Base-by-base conservation (phyloP, 2,329 filamentous ascomycete species). In the Neodidymelliopsis sp. region DNA sequence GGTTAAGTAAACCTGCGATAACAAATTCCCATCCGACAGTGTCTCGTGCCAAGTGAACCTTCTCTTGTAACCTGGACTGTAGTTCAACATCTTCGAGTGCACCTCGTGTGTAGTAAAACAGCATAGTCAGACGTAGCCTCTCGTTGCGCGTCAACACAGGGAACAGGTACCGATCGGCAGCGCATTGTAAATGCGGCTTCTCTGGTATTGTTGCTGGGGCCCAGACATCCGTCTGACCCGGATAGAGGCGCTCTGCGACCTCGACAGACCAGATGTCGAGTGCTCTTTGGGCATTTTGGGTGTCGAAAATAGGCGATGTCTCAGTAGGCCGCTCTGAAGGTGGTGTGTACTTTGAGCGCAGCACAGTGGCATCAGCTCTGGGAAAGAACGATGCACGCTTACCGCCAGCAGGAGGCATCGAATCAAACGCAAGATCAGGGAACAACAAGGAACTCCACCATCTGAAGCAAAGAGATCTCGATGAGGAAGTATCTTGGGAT, bases 21-120 rank as follows among this genome's bases (percentile, higher is more conserved):
- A 70, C 76, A 43, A 72, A 76, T 7, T 79, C 77, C 77, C 77
- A 79, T 6, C 69, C 75, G 4, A 74, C 70, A 1, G 72, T 72
- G 16, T 78, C 71, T 18, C 72, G 64, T 0, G 73, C 75, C 2
- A 79, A 60, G 12, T 67, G 60, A 0, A 75, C 67, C 49, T 78
- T 78, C 19, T 77, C 74, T 19, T 77, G 75, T 3, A 79, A 54
- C 0, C 71, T 68, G 2, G 66, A 67, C 12, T 78, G 60, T 25
- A 79, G 63, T 25, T 77, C 75, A 6, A 53, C 53, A 41, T 79
- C 74, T 6, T 74, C 57, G 9, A 74, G 56, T 7, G 77, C 63
- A 4, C 70, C 70, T 20, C 66, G 65, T 1, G 75, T 76, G 24
- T 79, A 77, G 45, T 79, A 80, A 68, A 73, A 80, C 0, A 77